A percentile compares a stretch with the other conserved stretches of the same genome.
These are phyloP conservation scores for Citrus glauca DNA, from an alignment of 345 rosid genomes.

Conservation along the genomic window DNA sequence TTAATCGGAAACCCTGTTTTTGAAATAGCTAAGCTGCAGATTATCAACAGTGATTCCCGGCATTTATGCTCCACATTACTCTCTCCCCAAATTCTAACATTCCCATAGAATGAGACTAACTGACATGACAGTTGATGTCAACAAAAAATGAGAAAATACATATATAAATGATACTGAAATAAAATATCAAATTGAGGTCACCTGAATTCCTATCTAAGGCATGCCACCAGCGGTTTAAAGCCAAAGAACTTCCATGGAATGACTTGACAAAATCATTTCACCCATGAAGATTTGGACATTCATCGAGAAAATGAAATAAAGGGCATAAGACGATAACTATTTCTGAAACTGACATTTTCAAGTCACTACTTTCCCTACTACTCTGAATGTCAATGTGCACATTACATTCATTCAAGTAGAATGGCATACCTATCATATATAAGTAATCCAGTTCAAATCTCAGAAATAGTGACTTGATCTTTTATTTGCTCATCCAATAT, in stretches of 20 bases:
- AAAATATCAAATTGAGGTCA: background rate
- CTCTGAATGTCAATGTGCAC: background rate
- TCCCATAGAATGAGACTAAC: background rate
- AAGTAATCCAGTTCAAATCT: background rate
- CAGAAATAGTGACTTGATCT: constrained; percentile 22
- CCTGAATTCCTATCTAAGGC: background rate
- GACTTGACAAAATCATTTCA: background rate
- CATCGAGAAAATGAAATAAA: background rate
- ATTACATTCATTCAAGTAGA: background rate
- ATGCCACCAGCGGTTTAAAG: background rate
- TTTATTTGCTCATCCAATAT: constrained; percentile 55
- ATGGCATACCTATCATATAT: background rate
- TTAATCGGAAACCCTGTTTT: no score
- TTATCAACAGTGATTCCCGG: no score
- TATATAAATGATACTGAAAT: background rate
- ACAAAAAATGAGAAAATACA: background rate
- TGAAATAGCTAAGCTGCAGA: no score
- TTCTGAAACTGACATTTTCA: background rate
- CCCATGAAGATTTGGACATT: background rate
- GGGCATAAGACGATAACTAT: background rate
- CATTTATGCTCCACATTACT: background rate
- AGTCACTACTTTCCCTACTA: background rate
- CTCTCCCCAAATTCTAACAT: background rate
- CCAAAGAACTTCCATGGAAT: background rate
- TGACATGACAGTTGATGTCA: background rate